Evolutionary conservation across 805 yeast species (phyloP).

Genomic region (Monosporozyma servazzii): DNA sequence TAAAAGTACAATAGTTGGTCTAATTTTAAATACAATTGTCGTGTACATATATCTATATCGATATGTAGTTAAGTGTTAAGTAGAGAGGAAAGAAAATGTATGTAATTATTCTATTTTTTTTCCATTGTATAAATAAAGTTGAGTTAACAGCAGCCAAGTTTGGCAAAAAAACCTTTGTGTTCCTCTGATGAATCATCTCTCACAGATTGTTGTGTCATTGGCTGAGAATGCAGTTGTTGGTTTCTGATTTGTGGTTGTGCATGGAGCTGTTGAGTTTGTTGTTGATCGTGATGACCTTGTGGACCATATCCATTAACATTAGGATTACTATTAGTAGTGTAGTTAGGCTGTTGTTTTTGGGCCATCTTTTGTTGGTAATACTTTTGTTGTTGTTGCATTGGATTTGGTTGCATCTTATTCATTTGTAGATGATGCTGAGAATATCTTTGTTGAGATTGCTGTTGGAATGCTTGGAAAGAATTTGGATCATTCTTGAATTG

Average conservation of each 20-base stretch:
- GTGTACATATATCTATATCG: not conserved
- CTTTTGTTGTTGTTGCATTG: slow-evolving; percentile 8
- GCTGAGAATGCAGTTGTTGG: slow-evolving; percentile 10
- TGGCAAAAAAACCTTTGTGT: slow-evolving; percentile 28
- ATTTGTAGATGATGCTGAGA: slow-evolving; percentile 25
- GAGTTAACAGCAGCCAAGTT: slow-evolving; percentile 28
- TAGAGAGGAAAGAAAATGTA: not conserved
- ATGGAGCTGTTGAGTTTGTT: slow-evolving; percentile 6
- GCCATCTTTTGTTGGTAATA: slow-evolving; percentile 3
- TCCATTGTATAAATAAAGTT: not conserved
- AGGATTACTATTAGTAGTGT: not conserved
- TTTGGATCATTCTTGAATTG: slow-evolving; percentile 30
- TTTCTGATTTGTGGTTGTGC: slow-evolving; percentile 11
- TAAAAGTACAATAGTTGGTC: not conserved
- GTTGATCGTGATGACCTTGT: slow-evolving; percentile 3
- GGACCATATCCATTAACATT: not conserved
- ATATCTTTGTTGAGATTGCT: slow-evolving; percentile 30
- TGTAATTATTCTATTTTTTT: too few species aligned
- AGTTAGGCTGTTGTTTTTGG: slow-evolving; percentile 7
- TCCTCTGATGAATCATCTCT: slow-evolving; percentile 13
- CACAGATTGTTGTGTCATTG: slow-evolving; percentile 2
- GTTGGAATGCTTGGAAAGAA: slow-evolving; percentile 32
- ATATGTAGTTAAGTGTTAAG: not conserved
- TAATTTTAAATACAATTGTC: not conserved
- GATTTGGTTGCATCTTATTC: slow-evolving; percentile 5